Base-by-base conservation (phyloP, 2,329 filamentous ascomycete species). In the Stagonosporopsis rhizophila region DNA sequence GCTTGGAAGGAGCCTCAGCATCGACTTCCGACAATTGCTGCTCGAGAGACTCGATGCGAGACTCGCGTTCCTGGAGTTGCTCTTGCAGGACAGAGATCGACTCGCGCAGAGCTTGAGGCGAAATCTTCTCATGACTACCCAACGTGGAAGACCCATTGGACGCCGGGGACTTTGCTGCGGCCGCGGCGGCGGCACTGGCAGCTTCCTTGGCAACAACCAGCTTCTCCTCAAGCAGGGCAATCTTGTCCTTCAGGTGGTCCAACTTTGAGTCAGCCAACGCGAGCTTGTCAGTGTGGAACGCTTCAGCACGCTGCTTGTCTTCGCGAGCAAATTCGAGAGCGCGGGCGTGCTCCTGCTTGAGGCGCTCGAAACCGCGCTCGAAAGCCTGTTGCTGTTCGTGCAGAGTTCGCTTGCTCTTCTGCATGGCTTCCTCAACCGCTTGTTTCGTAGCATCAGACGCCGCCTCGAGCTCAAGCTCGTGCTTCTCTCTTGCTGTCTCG, bases 1-100 rank as follows among this genome's bases (percentile, higher is more conserved):
- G 87, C 79, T 95, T 96, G 46, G 81, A 83, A 2, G 90, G 85
- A 0, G 91, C 89, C 37, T 96, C 90, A 8, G 87, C 88, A 67
- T 96, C 92, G 3, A 89, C 77, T 57, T 85, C 83, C 17, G 85
- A 79, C 7, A 92, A 80, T 48, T 87, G 83, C 48, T 88, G 84
- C 76, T 96, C 91, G 12, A 98, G 87, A 60, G 89, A 86, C 73
- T 99, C 95, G 64, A 98, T 96, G 35, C 87, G 88, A 58, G 89
- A 85, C 78, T 99, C 95, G 49, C 95, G 92, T 67, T 95, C 92
- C 75, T 98, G 95, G 6, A 99, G 84, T 76, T 99, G 95, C 75
- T 98, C 94, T 78, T 99, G 95, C 23, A 99, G 82, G 17, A 97
- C 95, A 78, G 96, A 88, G 71, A 99, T 97, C 0, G 93, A 96